Base-by-base conservation (phyloP, 805 yeast species). In the Hanseniaspora guilliermondii region DNA sequence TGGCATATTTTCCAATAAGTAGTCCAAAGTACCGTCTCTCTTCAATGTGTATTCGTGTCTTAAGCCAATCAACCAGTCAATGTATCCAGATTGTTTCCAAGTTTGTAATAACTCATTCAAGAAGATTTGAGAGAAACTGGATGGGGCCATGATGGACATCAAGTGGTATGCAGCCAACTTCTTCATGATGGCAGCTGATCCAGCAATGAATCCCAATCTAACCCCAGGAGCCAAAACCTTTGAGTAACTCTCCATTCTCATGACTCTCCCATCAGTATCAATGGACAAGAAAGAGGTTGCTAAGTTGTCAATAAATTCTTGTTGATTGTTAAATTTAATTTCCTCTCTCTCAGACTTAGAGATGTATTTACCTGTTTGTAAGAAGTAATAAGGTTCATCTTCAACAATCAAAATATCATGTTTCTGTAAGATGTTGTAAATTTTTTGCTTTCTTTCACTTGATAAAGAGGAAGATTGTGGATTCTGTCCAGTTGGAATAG, bases 311-410 rank as follows among this genome's bases (percentile, higher is more conserved):
- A 85, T 56, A 67, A 88, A 85, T 59, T 78, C 83, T 37, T 83
- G 80, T 65, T 83, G 93, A 49, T 73, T 60, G 41, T 55, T 56
- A 41, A 60, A 64, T 8, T 59, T 59, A 11, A 57, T 52, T 36
- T 56, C 55, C 55, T 56, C 37, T 52, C 64, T 61, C 70, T 63
- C 50, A 70, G 72, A 49, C 56, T 68, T 24, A 58, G 64, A 56
- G 78, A 79, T 72, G 73, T 87, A 93, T 49, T 76, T 66, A 56
- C 85, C 93, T 95, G 91, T 88, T 72, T 91, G 98, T 67, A 91
- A 74, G 74, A 87, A 91, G 75, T 87, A 91, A 79, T 91, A 91
- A 53, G 98, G 98, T 71, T 93, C 98, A 68, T 91, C 98, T 73
- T 91, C 98, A 53, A 93, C 68, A 60, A 91, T 83, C 53, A 91